Base-by-base conservation (phyloP, 2,329 filamentous ascomycete genomes). In the Huntiella abstrusa region DNA sequence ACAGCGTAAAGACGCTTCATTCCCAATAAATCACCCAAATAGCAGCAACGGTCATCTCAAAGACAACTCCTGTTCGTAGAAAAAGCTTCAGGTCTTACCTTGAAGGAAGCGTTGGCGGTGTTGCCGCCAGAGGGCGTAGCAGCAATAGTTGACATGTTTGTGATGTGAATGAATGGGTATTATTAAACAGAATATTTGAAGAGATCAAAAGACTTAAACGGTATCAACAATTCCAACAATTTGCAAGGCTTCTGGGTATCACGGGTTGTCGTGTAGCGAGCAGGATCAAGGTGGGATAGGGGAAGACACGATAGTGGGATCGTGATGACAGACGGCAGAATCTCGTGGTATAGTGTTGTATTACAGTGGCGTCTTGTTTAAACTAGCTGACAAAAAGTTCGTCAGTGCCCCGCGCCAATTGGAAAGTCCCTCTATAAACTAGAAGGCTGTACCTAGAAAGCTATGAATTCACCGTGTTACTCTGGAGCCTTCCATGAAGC, bases 91-190 rank as follows among this genome's bases (percentile, higher is more conserved):
- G 48, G 41, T 35, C 65, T 53, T 64, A 75, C 72, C 57, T 69
- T 69, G 60, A 76, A 76, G 52, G 71, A 66, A 55, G 67, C 65
- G 65, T 73, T 72, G 53, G 64, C 60, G 53, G 61, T 62, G 57
- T 55, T 59, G 53, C 62, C 62, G 49, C 53, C 54, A 46, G 53
- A 43, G 13, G 51, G 51, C 12, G 43, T 46, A 22, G 50, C 48
- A 43, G 49, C 48, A 41, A 42, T 43, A 33, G 51, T 43, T 22
- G 49, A 40, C 51, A 52, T 52, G 39, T 12, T 47, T 43, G 7
- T 11, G 16, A 34, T 42, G 19, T 48, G 19, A 38, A 28, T 28
- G 22, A 28, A 37, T 37, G 33, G 15, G n/a, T 33, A 43, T 38
- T 36, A 45, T 45, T 38, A 46, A 34, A 42, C 8, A 28, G 13